Percentiles rank a stretch among this genome's conserved stretches.
Conservation (phyloP, 352 stramenopile genomes). For the Phytophthora fragariaefolia region DNA sequence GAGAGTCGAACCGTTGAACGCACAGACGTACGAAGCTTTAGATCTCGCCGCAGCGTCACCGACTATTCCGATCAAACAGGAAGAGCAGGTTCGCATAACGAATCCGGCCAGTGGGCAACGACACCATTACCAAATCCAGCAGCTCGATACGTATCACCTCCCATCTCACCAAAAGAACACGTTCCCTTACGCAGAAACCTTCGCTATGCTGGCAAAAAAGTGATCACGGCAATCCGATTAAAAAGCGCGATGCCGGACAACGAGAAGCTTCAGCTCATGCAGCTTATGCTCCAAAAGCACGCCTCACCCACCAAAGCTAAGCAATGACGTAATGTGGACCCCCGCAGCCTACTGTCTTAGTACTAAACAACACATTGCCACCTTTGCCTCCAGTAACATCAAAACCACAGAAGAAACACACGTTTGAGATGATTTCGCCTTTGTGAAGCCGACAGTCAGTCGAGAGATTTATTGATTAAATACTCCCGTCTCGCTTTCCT, state of each 20-base stretch:
- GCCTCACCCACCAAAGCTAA: neutral
- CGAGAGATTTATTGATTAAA: conserved; percentile 80
- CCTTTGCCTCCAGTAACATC: too few relatives aligned
- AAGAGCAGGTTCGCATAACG: conserved; percentile 13
- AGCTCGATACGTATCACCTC: neutral
- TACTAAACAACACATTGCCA: too few relatives aligned
- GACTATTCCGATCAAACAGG: conserved; percentile 19
- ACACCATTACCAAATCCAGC: neutral
- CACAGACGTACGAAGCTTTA: conserved; percentile 28
- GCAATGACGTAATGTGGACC: neutral
- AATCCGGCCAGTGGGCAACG: conserved; percentile 24
- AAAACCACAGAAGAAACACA: conserved; percentile 3
- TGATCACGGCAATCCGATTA: conserved; percentile 73
- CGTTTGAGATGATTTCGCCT: conserved; percentile 25
- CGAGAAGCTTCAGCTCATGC: conserved; percentile 71
- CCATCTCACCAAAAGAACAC: neutral
- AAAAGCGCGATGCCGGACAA: conserved; percentile 50
- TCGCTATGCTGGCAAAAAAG: conserved; percentile 63
- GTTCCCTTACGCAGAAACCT: conserved; percentile 38
- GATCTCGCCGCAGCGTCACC: conserved; percentile 28
- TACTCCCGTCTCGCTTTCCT: conserved; percentile 58
- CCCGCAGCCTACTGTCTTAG: too few relatives aligned
- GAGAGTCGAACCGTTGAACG: conserved; percentile 10
- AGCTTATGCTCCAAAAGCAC: conserved; percentile 51
- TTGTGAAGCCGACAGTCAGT: conserved; percentile 67